phyloP scores from a whole-genome alignment of 164 flowering plant species.

The Macadamia tetraphylla region DNA sequence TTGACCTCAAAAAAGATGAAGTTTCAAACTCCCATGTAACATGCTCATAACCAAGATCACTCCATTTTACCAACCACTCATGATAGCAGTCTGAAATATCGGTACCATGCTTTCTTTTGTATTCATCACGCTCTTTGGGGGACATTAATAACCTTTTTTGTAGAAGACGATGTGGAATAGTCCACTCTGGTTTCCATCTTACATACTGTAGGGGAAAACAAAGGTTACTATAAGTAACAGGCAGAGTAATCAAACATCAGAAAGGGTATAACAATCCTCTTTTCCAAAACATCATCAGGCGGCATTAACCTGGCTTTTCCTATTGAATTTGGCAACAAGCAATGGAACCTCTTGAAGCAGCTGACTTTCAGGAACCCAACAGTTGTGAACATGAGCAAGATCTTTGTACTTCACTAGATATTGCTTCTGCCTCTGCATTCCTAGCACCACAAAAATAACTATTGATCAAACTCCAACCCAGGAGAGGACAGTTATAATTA shows the following conservation, averaged over 20 bases:
- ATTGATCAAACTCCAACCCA: too few species aligned
- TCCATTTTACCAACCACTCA: conserved; percentile 93
- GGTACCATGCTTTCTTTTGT: conserved; percentile 4
- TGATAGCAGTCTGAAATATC: conserved; percentile 16
- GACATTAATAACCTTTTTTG: conserved; percentile 38
- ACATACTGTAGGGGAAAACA: conserved; percentile 18
- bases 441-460: conserved; percentile 21
- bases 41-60: conserved; percentile 64
- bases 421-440: conserved; percentile 40
- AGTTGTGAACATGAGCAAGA: conserved; percentile 77
- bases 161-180: conserved; percentile 57
- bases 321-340: conserved; percentile 39
- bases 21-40: conserved; percentile 74
- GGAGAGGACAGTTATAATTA: neutral
- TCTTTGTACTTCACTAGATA: conserved; percentile 68
- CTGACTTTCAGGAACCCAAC: conserved; percentile 55
- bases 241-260: neutral
- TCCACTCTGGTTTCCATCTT: conserved; percentile 58
- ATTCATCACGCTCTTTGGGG: conserved; percentile 16
- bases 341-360: conserved; percentile 48
- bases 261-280: too few species aligned
- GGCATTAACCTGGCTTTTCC: conserved; percentile 31
- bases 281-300: neutral
- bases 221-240: neutral
- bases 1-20: conserved; percentile 38